phyloP scores from a whole-genome alignment of 176 grass and related monocot species.

The Poa pratensis region DNA sequence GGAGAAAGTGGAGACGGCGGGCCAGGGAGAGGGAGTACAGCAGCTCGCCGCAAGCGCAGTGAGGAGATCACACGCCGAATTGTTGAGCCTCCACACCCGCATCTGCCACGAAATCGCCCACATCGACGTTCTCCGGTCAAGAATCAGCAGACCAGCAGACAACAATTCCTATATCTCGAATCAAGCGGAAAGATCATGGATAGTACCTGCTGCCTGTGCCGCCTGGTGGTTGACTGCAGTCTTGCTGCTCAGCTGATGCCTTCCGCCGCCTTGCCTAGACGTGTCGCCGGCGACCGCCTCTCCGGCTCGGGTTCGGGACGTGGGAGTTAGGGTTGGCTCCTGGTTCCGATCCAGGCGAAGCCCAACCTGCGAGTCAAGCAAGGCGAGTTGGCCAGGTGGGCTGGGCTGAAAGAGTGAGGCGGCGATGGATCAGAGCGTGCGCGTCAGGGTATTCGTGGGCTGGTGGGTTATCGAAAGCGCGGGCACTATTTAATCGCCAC shows the following conservation, averaged over 20 bases:
- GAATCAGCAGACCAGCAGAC: background rate
- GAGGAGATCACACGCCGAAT: background rate
- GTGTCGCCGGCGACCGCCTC: background rate
- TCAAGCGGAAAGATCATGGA: background rate
- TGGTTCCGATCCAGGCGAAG: background rate
- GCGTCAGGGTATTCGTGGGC: background rate
- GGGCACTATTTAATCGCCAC: too few species aligned
- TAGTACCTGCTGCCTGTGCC: background rate
- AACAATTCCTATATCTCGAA: background rate
- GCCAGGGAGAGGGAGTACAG: too few species aligned
- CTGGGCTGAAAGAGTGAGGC: background rate
- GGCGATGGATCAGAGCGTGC: background rate
- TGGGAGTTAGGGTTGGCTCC: background rate
- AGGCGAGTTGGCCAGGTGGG: background rate
- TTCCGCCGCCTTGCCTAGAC: background rate
- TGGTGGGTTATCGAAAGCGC: background rate
- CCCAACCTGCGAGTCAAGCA: background rate
- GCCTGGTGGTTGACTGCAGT: background rate
- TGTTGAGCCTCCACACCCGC: background rate
- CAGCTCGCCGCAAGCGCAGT: background rate
- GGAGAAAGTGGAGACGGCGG: background rate
- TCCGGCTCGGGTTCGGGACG: background rate
- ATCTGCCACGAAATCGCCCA: background rate
- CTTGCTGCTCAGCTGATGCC: background rate
- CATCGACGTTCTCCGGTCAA: background rate